Evolutionary conservation across 495 filamentous ascomycete species (phyloP), one percentile per base, ranked within the genome.

Genomic region (Penicillium macrosclerotiorum): DNA sequence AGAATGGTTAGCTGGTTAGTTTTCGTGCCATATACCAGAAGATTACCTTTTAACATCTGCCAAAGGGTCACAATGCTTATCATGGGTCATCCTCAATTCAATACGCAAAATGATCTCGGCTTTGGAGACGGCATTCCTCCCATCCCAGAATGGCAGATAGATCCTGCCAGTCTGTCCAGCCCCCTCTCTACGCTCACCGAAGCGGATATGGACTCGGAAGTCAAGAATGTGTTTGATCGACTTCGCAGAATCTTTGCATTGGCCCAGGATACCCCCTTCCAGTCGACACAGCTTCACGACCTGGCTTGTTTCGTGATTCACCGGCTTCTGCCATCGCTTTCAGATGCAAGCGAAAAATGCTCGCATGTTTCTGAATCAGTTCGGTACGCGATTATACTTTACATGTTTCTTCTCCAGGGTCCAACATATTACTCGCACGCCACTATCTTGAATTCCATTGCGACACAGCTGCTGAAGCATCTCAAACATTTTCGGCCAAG

Each of bases 1-100:
- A 65, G 73, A 45, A 79, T 77, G 74, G 51, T 78, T 6, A 64
- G 63, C 45, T 77, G 76, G 76, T 78, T 52, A 64, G 68, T 44
- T 6, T 2, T 23, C 12, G 0, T 4, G 4, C 6, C 35, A 9
- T 35, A 2, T 6, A 2, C 12, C n/a, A 1, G 8, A 12, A 13
- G 1, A 19, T 22, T 4, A 30, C 13, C n/a, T 48, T 39, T 37
- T 60, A 2, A 61, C 24, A 35, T 42, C 6, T 26, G 3, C 31
- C 13, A 17, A 34, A 78, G 76, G 76, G 74, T 77, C 35, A 73
- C 76, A 1, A 66, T 78, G 68, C 52, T 79, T 7, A 64, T 78
- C 12, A 69, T 63, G 52, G 72, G 68, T 1, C 47, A 54, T 30
- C 75, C 75, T 16, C 74, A 77, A 51, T 79, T 78, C 36, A 37